Evolutionary conservation across 306 rosid genomes (phyloP).

Genomic region (Castanea crenata): DNA sequence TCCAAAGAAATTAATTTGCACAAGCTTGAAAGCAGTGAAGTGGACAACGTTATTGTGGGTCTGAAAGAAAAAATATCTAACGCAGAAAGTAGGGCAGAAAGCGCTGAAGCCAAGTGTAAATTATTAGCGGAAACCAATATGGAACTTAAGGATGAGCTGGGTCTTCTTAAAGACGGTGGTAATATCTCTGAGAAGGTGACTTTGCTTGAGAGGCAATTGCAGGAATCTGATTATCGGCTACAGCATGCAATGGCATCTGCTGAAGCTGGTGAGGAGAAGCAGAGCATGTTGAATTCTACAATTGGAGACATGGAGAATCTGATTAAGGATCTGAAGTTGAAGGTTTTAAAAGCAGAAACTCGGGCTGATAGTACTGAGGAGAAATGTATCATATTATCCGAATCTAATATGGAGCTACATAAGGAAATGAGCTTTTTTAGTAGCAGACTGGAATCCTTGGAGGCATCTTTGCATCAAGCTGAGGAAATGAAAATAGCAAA

Average conservation of each 20-base stretch:
- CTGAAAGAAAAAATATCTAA: slow-evolving; percentile 34
- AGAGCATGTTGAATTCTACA: slow-evolving; percentile 56
- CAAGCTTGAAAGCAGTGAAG: slow-evolving; percentile 30
- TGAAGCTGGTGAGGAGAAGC: slow-evolving; percentile 88
- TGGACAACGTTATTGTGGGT: slow-evolving; percentile 35
- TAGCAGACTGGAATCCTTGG: slow-evolving; percentile 58
- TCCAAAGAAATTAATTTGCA: slow-evolving; percentile 33
- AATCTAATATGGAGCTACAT: slow-evolving; percentile 61
- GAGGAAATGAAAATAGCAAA: slow-evolving; percentile 67
- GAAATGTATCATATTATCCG: slow-evolving; percentile 64
- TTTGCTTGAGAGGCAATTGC: slow-evolving; percentile 55
- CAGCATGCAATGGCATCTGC: slow-evolving; percentile 79
- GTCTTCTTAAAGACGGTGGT: slow-evolving; percentile 34
- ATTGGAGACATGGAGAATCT: slow-evolving; percentile 74
- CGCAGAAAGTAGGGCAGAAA: slow-evolving; percentile 48
- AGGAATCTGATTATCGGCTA: slow-evolving; percentile 50
- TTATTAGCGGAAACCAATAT: slow-evolving; percentile 32
- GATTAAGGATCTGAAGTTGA: slow-evolving; percentile 71
- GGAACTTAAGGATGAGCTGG: slow-evolving; percentile 44
- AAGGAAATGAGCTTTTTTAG: slow-evolving; percentile 67
- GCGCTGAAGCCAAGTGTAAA: slow-evolving; percentile 42
- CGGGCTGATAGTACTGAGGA: slow-evolving; percentile 76
- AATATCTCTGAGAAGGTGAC: slow-evolving; percentile 38
- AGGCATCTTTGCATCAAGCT: slow-evolving; percentile 62
- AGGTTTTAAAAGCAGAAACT: slow-evolving; percentile 68